phyloP scores from a whole-genome alignment of 2,329 filamentous ascomycete species.

The Emergomyces africanus region DNA sequence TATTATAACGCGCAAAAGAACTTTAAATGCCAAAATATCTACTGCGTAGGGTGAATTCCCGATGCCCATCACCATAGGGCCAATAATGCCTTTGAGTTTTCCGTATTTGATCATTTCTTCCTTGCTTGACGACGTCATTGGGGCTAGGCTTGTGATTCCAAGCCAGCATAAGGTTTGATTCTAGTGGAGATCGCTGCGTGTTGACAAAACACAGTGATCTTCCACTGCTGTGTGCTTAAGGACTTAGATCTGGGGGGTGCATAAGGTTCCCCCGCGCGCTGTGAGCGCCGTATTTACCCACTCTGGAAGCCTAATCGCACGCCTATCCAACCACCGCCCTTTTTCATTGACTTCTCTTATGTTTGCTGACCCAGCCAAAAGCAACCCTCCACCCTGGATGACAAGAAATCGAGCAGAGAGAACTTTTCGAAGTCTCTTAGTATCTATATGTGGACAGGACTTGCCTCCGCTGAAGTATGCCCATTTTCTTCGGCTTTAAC shows the following conservation, averaged over 20 bases:
- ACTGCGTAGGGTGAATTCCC: too few species aligned
- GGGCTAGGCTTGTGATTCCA: too few species aligned
- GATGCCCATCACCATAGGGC: too few species aligned
- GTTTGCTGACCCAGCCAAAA: neutral
- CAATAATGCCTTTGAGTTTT: neutral
- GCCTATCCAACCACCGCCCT: neutral
- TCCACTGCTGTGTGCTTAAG: neutral
- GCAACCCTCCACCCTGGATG: neutral
- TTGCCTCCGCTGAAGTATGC: neutral
- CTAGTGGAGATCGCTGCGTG: too few species aligned
- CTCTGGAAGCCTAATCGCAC: neutral
- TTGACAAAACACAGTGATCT: neutral
- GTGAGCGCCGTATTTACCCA: too few species aligned
- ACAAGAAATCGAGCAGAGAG: neutral
- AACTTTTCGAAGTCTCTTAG: neutral
- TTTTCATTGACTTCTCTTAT: neutral
- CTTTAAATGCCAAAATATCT: too few species aligned
- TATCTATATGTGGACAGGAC: neutral
- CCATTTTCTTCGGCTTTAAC: neutral
- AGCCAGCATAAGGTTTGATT: neutral
- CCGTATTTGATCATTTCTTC: neutral
- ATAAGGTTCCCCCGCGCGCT: neutral
- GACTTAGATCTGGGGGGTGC: neutral
- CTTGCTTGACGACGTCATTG: neutral
- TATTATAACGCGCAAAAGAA: too few species aligned